Percentiles rank a stretch among this genome's conserved stretches.
Evolutionary conservation across 257 asterid genomes (phyloP).

Genomic region (Galeopsis tetrahit): DNA sequence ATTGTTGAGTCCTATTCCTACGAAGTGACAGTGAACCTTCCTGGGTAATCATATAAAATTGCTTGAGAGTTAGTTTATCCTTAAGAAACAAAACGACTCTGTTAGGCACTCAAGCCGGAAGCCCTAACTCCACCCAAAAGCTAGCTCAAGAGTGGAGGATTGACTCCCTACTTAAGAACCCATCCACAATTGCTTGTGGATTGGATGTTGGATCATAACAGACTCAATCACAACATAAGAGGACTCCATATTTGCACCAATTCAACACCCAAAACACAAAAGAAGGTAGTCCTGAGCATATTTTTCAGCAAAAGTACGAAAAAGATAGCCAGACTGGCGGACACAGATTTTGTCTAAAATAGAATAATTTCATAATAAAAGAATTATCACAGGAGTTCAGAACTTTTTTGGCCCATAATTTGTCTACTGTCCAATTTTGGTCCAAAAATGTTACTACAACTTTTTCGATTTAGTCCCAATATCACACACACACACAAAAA

Average conservation of each 20-base stretch:
- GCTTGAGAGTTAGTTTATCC: not conserved
- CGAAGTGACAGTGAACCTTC: constrained; percentile 68
- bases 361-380: not conserved
- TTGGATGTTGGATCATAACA: too few species aligned
- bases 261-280: constrained; percentile 7
- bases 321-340: constrained; percentile 10
- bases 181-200: too few species aligned
- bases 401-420: too few species aligned
- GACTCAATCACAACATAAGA: not conserved
- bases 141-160: too few species aligned
- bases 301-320: not conserved
- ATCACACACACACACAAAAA: too few species aligned
- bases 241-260: not conserved
- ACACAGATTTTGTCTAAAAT: not conserved
- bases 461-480: too few species aligned
- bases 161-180: too few species aligned
- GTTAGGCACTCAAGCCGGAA: too few species aligned
- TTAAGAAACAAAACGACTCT: not conserved
- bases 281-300: constrained; percentile 11
- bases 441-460: too few species aligned
- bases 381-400: not conserved
- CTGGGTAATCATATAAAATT: constrained; percentile 44
- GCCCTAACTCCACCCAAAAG: too few species aligned
- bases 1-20: constrained; percentile 68
- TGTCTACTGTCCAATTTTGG: too few species aligned